Base-by-base conservation (phyloP, 2,329 filamentous ascomycete species). In the Xenosphaeropsis pyriputrescens region DNA sequence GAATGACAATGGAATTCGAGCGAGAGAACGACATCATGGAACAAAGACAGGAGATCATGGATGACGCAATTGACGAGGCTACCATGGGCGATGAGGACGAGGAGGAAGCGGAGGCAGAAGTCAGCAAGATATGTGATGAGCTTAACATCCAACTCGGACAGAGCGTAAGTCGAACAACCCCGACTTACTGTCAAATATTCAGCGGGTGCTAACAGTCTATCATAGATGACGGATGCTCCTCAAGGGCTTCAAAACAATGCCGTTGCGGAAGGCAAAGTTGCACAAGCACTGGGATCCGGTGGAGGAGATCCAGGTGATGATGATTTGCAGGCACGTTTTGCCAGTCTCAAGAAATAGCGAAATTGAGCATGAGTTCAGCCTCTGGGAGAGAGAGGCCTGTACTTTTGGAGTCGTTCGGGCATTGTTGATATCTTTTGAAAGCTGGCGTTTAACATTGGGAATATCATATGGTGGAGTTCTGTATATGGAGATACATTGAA, bases 11-110 rank as follows among this genome's bases (percentile, higher is more conserved):
- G 88, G 91, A 98, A 55, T 98, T 98, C 52, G 91, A 98, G 63
- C 80, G 85, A 52, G 91, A 98, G 61, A 98, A 96, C 61, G 91
- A 96, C 53, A 88, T 98, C 41, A 98, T 98, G 91, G 91, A 98
- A 50, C 86, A 96, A 62, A 75, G 91, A 46, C 88, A 96, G 58
- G 91, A 96, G 60, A 95, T 98, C 84, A 96, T 98, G 91, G 89
- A 96, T 55, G 91, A 96, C 59, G 89, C 86, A 15, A 91, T 98
- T 42, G 91, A 98, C 56, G 91, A 98, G 57, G 88, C 89, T 36
- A 95, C 91, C 51, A 91, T 93, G 17, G 67, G 93, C 29, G 75
- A 74, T 13, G 77, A 93, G 43, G 91, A 98, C 54, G 91, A 94
- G 50, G 85, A 88, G 26, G 91, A 98, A 50, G 91, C 98, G 57